Conservation (phyloP, 495 filamentous ascomycete genomes). For the Podospora didyma region DNA sequence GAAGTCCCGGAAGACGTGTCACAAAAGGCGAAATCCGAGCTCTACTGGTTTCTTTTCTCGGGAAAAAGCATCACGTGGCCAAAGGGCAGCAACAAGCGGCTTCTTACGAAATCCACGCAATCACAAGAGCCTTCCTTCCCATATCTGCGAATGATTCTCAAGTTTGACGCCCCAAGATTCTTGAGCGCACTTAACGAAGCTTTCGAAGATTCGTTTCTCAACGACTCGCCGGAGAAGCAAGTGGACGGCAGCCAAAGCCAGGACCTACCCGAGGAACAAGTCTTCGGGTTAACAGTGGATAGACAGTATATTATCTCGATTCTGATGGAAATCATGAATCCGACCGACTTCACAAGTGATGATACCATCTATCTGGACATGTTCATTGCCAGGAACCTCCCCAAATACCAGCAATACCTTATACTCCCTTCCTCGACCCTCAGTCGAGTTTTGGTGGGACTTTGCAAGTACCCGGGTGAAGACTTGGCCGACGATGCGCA, state of each 20-base stretch:
- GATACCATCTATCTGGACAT: slow-evolving; percentile 95
- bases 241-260: slow-evolving; percentile 46
- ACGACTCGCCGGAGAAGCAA: slow-evolving; percentile 60
- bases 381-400: slow-evolving; percentile 93
- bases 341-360: slow-evolving; percentile 63
- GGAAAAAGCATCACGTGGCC: slow-evolving; percentile 68
- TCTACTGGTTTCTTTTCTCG: slow-evolving; percentile 92
- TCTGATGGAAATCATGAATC: slow-evolving; percentile 80
- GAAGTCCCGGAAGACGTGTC: slow-evolving; percentile 64
- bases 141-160: slow-evolving; percentile 76
- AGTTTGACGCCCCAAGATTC: slow-evolving; percentile 86
- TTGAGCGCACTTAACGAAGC: slow-evolving; percentile 95
- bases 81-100: slow-evolving; percentile 47
- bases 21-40: slow-evolving; percentile 69
- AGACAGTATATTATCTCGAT: slow-evolving; percentile 89
- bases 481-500: slow-evolving; percentile 92
- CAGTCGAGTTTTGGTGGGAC: slow-evolving; percentile 71
- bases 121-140: slow-evolving; percentile 66
- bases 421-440: slow-evolving; percentile 81
- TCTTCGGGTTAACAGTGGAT: slow-evolving; percentile 71
- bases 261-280: slow-evolving; percentile 56
- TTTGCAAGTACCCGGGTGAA: slow-evolving; percentile 77
- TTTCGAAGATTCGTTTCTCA: slow-evolving; percentile 92
- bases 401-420: slow-evolving; percentile 95
- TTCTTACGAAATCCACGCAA: slow-evolving; percentile 48